Conservation (phyloP, 345 rosid genomes). For the Arabidopsis arenosa region DNA sequence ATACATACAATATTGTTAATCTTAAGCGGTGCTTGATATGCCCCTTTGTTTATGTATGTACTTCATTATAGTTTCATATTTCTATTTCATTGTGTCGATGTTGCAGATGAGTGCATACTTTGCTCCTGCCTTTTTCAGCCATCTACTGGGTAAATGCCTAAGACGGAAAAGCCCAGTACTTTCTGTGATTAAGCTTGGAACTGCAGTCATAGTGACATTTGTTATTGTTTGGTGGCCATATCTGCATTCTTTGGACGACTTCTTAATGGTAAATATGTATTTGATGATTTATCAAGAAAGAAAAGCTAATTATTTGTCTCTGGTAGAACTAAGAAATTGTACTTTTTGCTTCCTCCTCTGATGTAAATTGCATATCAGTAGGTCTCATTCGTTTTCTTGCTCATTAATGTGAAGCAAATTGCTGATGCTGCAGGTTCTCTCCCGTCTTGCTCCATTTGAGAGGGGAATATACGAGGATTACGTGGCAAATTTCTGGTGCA, state of each 20-base stretch:
- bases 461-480: slow-evolving; percentile 98
- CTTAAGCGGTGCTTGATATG: not conserved
- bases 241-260: slow-evolving; percentile 65
- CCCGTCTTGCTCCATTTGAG: slow-evolving; percentile 94
- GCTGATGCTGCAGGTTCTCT: slow-evolving; percentile 64
- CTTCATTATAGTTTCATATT: not conserved
- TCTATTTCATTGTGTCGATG: not conserved
- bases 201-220: slow-evolving; percentile 70
- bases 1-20: not conserved
- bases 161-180: slow-evolving; percentile 64
- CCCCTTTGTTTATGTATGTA: not conserved
- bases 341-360: slow-evolving; percentile 23
- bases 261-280: slow-evolving; percentile 60
- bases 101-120: slow-evolving; percentile 93
- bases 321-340: slow-evolving; percentile 7
- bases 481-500: slow-evolving; percentile 97
- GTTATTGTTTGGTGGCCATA: slow-evolving; percentile 93
- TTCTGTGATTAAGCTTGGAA: slow-evolving; percentile 70
- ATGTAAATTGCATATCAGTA: slow-evolving; percentile 13
- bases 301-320: not conserved
- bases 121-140: slow-evolving; percentile 93
- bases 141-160: slow-evolving; percentile 84
- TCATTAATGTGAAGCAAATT: slow-evolving; percentile 11
- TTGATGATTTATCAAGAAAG: not conserved
- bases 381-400: not conserved